A percentile compares a stretch with the other conserved stretches of the same genome.
Conservation (phyloP, 371 early-diverging fungal species). For the Mucor racemosus region DNA sequence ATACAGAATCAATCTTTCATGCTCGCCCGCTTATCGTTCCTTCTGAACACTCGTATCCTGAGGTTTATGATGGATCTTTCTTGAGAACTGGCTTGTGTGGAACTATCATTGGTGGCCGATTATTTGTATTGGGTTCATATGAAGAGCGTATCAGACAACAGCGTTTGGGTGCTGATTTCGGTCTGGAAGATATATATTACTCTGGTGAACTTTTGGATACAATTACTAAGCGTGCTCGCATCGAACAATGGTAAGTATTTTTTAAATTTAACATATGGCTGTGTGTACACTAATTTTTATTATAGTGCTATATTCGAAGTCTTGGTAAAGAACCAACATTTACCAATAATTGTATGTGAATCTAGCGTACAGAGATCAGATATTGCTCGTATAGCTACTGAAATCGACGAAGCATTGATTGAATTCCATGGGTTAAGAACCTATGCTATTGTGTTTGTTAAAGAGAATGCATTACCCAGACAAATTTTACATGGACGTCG, state of each 20-base stretch:
- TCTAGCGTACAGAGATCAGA: slow-evolving; percentile 50
- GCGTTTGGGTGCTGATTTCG: slow-evolving; percentile 40
- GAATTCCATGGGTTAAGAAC: slow-evolving; percentile 62
- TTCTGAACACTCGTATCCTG: slow-evolving; percentile 48
- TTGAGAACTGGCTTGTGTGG: slow-evolving; percentile 80
- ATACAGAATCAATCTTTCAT: slow-evolving; percentile 72
- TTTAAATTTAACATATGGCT: background rate
- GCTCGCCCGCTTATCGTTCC: slow-evolving; percentile 61
- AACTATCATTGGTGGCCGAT: slow-evolving; percentile 67
- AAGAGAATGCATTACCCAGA: slow-evolving; percentile 63
- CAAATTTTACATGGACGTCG: slow-evolving; percentile 68
- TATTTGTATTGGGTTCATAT: slow-evolving; percentile 74
- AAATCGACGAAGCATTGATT: slow-evolving; percentile 57
- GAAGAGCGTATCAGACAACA: slow-evolving; percentile 72
- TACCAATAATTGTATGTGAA: slow-evolving; percentile 73
- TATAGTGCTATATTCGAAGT: slow-evolving; percentile 67
- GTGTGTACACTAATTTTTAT: background rate
- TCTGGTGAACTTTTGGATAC: slow-evolving; percentile 58
- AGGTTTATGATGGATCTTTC: slow-evolving; percentile 55
- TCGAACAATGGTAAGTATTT: slow-evolving; percentile 58
- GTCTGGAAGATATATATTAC: slow-evolving; percentile 56
- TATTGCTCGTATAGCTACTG: slow-evolving; percentile 53
- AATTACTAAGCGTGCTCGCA: slow-evolving; percentile 45
- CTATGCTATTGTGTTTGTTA: slow-evolving; percentile 63
- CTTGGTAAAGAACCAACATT: slow-evolving; percentile 59